These are phyloP conservation scores for Aspergillus transmontanensis DNA, from an alignment of 2,329 filamentous ascomycete species.

Conservation along the genomic window DNA sequence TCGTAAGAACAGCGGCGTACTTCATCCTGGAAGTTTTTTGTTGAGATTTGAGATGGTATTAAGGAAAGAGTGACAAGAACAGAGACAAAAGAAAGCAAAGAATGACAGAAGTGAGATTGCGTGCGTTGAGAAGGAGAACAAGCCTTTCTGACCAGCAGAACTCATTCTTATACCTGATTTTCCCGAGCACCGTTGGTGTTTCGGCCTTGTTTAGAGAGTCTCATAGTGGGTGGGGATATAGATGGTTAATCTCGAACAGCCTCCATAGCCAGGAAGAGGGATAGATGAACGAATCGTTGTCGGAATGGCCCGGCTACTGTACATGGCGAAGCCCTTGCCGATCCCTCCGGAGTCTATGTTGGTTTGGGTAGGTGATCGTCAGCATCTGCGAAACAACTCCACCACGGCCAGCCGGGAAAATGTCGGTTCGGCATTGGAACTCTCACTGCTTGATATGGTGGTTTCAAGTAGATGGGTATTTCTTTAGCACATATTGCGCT, in stretches of 20 bases:
- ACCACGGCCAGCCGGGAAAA: background rate
- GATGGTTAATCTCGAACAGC: background rate
- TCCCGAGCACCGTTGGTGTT: background rate
- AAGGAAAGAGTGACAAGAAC: background rate
- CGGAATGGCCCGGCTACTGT: background rate
- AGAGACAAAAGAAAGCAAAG: slow-evolving; percentile 1
- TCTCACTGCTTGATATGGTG: background rate
- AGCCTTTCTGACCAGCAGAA: background rate
- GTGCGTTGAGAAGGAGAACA: background rate
- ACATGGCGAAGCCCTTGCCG: background rate
- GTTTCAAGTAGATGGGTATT: slow-evolving; percentile 2
- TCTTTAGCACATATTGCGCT: background rate
- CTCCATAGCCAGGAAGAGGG: background rate
- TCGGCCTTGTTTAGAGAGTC: background rate
- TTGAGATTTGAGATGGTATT: background rate
- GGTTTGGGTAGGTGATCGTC: slow-evolving; percentile 2
- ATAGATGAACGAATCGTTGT: background rate
- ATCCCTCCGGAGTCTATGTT: background rate
- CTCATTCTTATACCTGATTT: background rate
- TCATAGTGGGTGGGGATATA: background rate
- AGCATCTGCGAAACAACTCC: background rate
- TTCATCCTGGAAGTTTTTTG: slow-evolving; percentile 20
- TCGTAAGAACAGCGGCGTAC: slow-evolving; percentile 18
- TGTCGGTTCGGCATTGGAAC: slow-evolving; percentile 2
- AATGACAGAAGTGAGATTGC: slow-evolving; percentile 3